These are phyloP conservation scores for Thozetella sp. DNA, from an alignment of 495 filamentous ascomycete genomes.

Conservation along the genomic window DNA sequence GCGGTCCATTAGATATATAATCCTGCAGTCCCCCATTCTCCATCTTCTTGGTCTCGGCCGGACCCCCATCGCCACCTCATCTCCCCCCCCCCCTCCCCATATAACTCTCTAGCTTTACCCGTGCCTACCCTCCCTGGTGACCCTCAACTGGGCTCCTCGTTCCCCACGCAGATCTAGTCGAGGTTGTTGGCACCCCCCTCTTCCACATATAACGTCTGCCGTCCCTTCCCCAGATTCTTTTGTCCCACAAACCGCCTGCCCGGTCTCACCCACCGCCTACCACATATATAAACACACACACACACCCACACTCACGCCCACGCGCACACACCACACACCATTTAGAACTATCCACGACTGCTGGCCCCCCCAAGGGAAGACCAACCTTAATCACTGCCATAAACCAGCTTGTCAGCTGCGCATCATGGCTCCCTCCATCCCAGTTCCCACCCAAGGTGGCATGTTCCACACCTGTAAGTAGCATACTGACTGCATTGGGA, in stretches of 20 bases:
- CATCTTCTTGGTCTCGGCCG: conserved; percentile 21
- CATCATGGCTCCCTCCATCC: conserved; percentile 49
- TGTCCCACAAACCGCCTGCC: neutral
- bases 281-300: neutral
- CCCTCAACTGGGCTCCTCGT: neutral
- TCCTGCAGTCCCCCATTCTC: conserved; percentile 22
- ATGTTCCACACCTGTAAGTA: conserved; percentile 54
- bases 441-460: conserved; percentile 49
- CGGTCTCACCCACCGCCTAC: neutral
- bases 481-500: neutral
- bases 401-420: conserved; percentile 4
- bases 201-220: neutral
- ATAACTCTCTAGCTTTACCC: conserved; percentile 1
- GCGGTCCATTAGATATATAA: conserved; percentile 36
- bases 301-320: neutral
- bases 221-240: neutral
- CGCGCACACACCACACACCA: too few relatives aligned
- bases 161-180: neutral
- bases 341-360: too few relatives aligned
- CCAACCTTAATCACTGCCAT: neutral
- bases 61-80: conserved; percentile 17
- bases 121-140: neutral
- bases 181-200: neutral
- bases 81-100: neutral
- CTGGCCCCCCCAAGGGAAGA: too few relatives aligned